Conservation (phyloP, 176 grass and related monocot genomes). For the Alopecurus myosuroides region DNA sequence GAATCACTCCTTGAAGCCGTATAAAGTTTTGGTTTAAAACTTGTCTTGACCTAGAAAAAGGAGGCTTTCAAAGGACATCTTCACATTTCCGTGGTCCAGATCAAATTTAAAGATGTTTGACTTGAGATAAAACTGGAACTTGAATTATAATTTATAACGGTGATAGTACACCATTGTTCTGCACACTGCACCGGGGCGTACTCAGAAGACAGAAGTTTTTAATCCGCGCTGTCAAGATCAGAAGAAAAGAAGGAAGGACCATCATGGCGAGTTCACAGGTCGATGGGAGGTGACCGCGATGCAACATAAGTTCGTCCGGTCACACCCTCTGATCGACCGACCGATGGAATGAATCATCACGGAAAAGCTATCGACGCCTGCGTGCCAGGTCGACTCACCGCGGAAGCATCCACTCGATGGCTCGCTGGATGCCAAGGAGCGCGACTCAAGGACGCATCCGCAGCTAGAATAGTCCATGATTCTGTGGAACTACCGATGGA, state of each 20-base stretch:
- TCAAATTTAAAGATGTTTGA: too few species aligned
- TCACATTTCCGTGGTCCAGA: too few species aligned
- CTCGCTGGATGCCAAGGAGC: conserved; percentile 19
- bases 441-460: too few species aligned
- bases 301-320: background rate
- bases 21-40: too few species aligned
- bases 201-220: background rate
- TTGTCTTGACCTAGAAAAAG: too few species aligned
- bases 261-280: background rate
- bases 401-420: background rate
- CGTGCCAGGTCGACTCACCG: background rate
- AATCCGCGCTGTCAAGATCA: background rate
- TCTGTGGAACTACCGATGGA: background rate
- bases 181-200: too few species aligned
- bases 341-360: background rate
- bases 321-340: background rate
- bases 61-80: too few species aligned
- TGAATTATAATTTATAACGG: too few species aligned
- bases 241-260: background rate
- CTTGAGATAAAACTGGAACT: too few species aligned
- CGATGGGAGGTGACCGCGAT: background rate
- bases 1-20: too few species aligned
- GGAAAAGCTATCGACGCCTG: conserved; percentile 8
- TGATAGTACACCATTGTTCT: too few species aligned
- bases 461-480: background rate